A percentile compares a stretch with the other conserved stretches of the same genome.
Conservation (phyloP, 805 yeast genomes). For the Kodamaea leandrae region DNA sequence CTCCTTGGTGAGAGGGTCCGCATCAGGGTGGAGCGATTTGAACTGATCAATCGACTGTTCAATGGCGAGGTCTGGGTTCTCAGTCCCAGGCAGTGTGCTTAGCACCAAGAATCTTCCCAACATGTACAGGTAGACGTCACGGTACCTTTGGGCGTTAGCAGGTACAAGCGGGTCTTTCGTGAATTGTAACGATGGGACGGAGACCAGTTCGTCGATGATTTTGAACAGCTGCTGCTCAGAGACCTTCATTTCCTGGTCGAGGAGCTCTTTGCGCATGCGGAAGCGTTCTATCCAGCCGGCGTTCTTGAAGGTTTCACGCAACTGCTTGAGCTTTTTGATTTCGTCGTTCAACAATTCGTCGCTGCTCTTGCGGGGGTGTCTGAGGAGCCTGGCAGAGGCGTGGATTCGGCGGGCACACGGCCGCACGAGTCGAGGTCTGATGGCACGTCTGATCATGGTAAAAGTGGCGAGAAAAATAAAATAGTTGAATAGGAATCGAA, state of each 20-base stretch:
- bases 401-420: background rate
- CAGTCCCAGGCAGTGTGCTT: conserved; percentile 12
- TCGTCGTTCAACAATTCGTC: conserved; percentile 13
- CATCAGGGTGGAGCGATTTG: conserved; percentile 10
- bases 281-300: conserved; percentile 27
- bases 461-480: background rate
- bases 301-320: conserved; percentile 20
- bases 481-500: no score
- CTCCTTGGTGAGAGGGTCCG: conserved; percentile 21
- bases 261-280: conserved; percentile 20
- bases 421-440: background rate
- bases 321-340: conserved; percentile 21
- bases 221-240: conserved; percentile 19
- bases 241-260: conserved; percentile 23
- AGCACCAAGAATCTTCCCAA: conserved; percentile 26
- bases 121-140: conserved; percentile 19
- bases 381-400: background rate
- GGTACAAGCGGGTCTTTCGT: conserved; percentile 20
- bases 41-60: background rate
- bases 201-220: conserved; percentile 11
- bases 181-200: conserved; percentile 12
- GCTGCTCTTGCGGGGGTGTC: conserved; percentile 1
- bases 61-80: conserved; percentile 1
- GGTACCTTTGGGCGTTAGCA: conserved; percentile 15
- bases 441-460: background rate